Conservation (phyloP, 2,329 filamentous ascomycete species). For the Orbilia quercus region DNA sequence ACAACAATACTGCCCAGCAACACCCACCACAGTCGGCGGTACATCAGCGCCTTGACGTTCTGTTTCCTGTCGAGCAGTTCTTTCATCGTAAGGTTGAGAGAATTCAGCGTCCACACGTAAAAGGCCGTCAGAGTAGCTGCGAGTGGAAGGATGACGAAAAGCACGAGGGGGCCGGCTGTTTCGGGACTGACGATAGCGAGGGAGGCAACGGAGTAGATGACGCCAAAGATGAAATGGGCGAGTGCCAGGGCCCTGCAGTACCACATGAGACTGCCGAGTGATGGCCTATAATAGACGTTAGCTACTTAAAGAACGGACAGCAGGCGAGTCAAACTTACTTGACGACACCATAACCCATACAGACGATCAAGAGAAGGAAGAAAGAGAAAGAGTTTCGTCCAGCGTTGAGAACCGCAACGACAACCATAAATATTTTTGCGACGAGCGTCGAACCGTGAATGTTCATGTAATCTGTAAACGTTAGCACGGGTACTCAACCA, state of each 20-base stretch:
- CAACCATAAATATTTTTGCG: slow-evolving; percentile 84
- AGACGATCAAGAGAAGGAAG: slow-evolving; percentile 96
- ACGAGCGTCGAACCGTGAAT: slow-evolving; percentile 83
- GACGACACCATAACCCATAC: slow-evolving; percentile 99
- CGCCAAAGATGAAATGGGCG: slow-evolving; percentile 92
- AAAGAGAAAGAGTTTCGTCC: slow-evolving; percentile 97
- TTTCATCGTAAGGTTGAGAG: slow-evolving; percentile 92
- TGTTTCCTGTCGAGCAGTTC: slow-evolving; percentile 95
- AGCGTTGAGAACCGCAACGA: slow-evolving; percentile 93
- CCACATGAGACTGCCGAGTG: slow-evolving; percentile 92
- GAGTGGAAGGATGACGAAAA: slow-evolving; percentile 91
- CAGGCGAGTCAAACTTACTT: slow-evolving; percentile 67
- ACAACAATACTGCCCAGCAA: slow-evolving; percentile 91
- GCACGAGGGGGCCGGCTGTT: slow-evolving; percentile 78
- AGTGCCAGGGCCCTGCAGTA: slow-evolving; percentile 90
- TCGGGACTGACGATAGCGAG: slow-evolving; percentile 75
- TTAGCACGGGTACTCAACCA: slow-evolving; percentile 61
- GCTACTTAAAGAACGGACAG: neutral
- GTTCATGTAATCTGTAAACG: slow-evolving; percentile 82
- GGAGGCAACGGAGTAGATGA: slow-evolving; percentile 91
- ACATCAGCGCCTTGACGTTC: slow-evolving; percentile 92
- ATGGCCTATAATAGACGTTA: slow-evolving; percentile 51
- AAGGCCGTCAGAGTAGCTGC: slow-evolving; percentile 93
- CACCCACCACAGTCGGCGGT: slow-evolving; percentile 98
- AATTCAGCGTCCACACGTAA: slow-evolving; percentile 98